Conservation (phyloP, 805 yeast species). For the Yamadazyma nakazawae region DNA sequence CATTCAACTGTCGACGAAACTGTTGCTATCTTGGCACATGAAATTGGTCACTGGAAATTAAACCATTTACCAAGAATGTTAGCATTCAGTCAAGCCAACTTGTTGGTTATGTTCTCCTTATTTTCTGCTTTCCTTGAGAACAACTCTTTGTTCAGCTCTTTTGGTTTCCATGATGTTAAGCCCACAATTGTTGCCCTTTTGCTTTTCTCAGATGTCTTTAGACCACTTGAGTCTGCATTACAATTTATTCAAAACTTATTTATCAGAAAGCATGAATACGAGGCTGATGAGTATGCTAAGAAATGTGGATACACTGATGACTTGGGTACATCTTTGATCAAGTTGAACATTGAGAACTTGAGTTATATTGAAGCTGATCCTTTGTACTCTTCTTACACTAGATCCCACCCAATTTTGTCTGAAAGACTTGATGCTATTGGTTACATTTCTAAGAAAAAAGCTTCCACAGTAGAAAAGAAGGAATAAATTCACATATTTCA, state of each 20-base stretch:
- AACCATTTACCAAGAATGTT: slow-evolving; percentile 82
- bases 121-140: slow-evolving; percentile 82
- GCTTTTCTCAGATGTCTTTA: slow-evolving; percentile 71
- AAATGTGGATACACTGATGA: slow-evolving; percentile 66
- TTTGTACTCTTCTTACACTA: slow-evolving; percentile 82
- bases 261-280: slow-evolving; percentile 85
- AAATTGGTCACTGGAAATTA: slow-evolving; percentile 96
- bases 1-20: slow-evolving; percentile 75
- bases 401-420: slow-evolving; percentile 87
- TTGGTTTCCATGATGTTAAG: slow-evolving; percentile 64
- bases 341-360: slow-evolving; percentile 75
- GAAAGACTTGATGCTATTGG: slow-evolving; percentile 84
- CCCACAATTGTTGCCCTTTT: slow-evolving; percentile 83
- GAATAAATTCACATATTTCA: not conserved
- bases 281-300: slow-evolving; percentile 88
- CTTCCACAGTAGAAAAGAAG: slow-evolving; percentile 5
- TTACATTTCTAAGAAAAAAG: slow-evolving; percentile 38
- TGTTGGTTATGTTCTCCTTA: slow-evolving; percentile 61
- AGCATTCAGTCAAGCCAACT: slow-evolving; percentile 58
- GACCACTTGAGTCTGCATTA: slow-evolving; percentile 70
- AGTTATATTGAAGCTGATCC: slow-evolving; percentile 86
- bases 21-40: slow-evolving; percentile 96
- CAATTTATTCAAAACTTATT: slow-evolving; percentile 65
- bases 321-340: slow-evolving; percentile 69
- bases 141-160: slow-evolving; percentile 68